These are phyloP conservation scores for Aspergillus sp. DNA, from an alignment of 2,329 filamentous ascomycete genomes.

Conservation along the genomic window DNA sequence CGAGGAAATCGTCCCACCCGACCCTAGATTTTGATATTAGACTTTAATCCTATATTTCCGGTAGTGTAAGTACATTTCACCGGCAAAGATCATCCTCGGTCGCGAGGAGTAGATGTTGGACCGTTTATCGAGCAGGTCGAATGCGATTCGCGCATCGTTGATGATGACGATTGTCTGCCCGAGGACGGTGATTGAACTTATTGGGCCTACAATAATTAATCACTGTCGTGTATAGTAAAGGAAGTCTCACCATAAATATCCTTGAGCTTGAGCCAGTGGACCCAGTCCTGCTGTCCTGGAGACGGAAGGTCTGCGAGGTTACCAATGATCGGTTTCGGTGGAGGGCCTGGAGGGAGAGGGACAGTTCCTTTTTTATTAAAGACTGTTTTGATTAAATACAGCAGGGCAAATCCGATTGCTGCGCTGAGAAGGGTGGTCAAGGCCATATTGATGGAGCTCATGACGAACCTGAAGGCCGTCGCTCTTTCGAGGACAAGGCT, in stretches of 20 bases:
- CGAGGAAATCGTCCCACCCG: constrained; percentile 42
- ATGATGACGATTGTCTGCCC: constrained; percentile 34
- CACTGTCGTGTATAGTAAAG: not conserved
- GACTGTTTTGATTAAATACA: not conserved
- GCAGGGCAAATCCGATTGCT: not conserved
- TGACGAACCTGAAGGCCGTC: too few relatives aligned
- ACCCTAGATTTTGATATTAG: constrained; percentile 14
- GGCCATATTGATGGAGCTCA: too few relatives aligned
- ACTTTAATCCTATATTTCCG: too few relatives aligned
- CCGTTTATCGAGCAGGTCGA: constrained; percentile 35
- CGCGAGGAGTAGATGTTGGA: constrained; percentile 28
- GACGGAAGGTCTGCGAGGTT: constrained; percentile 51
- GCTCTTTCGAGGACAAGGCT: too few relatives aligned
- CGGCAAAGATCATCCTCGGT: constrained; percentile 24
- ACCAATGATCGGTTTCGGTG: constrained; percentile 47
- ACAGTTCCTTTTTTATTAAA: not conserved
- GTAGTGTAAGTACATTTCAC: constrained; percentile 26
- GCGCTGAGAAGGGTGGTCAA: not conserved
- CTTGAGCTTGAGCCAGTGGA: constrained; percentile 45
- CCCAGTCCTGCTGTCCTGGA: constrained; percentile 34
- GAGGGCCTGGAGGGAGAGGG: constrained; percentile 51
- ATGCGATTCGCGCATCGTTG: constrained; percentile 29
- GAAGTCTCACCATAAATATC: constrained; percentile 30
- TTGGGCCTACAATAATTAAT: constrained; percentile 22
- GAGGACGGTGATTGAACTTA: constrained; percentile 35